Evolutionary conservation across 2,329 filamentous ascomycete species (phyloP).

Genomic region (Coccinonectria pachysandricola): DNA sequence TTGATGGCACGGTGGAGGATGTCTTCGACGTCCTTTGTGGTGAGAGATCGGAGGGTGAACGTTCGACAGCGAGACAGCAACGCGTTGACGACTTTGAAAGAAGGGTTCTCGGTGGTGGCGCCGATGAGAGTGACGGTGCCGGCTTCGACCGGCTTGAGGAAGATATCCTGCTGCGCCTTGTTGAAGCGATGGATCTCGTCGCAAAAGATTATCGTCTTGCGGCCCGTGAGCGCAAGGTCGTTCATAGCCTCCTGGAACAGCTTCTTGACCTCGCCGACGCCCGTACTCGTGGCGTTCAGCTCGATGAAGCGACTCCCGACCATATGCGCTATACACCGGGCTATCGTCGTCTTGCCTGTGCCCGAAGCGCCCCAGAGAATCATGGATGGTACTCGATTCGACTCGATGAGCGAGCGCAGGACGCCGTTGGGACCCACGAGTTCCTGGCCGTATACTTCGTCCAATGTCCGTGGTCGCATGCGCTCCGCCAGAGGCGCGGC

Average conservation of each 20-base stretch:
- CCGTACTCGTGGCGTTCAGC: conserved; percentile 85
- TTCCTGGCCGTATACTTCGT: conserved; percentile 85
- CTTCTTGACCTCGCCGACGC: conserved; percentile 85
- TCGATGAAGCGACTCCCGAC: conserved; percentile 84
- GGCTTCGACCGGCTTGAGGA: conserved; percentile 82
- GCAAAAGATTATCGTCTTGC: conserved; percentile 93
- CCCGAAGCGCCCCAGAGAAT: conserved; percentile 81
- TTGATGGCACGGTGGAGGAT: conserved; percentile 70
- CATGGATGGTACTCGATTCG: conserved; percentile 83
- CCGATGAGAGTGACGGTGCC: conserved; percentile 87
- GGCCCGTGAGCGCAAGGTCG: conserved; percentile 69
- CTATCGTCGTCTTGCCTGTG: conserved; percentile 85
- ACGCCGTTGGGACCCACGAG: conserved; percentile 80
- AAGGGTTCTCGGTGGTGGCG: conserved; percentile 94
- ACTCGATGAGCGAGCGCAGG: conserved; percentile 74
- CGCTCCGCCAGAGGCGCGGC: conserved; percentile 83
- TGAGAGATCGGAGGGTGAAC: conserved; percentile 73
- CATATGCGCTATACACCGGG: conserved; percentile 74
- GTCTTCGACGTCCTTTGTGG: conserved; percentile 56
- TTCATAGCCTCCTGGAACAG: conserved; percentile 76
- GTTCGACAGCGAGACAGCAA: conserved; percentile 82
- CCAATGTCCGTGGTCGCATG: conserved; percentile 76
- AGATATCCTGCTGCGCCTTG: conserved; percentile 90
- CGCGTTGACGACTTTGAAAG: conserved; percentile 83
- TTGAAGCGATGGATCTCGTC: conserved; percentile 93